Evolutionary conservation across 805 yeast species (phyloP), one percentile per base, ranked within the genome.

Genomic region (Monosporozyma aquatica): DNA sequence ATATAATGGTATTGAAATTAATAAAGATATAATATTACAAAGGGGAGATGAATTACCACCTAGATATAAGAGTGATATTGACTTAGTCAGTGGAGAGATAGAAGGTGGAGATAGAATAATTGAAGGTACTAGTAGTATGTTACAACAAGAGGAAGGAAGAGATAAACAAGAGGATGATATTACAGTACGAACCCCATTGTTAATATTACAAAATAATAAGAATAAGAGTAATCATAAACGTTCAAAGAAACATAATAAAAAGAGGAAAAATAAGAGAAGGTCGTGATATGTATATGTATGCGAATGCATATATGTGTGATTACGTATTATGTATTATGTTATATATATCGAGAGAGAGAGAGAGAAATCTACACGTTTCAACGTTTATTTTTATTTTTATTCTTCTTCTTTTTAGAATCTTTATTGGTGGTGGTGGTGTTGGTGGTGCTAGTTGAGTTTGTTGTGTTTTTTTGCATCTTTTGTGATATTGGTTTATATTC

Each of bases 21-120:
- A 59, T 23, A 58, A 58, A 14, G 87, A 82, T 51, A 67, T 72
- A 20, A 64, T 82, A 3, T 62, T 82, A 43, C 89, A 78, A 50
- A 77, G 74, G 55, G 89, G 89, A 3, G 89, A 80, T 47, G 80
- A 73, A 35, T 58, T 82, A 33, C 89, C 89, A 14, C 90, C 90
- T 3, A 64, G 68, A 14, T 82, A 82, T 53, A 72, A 66, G 15
- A 78, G 39, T 37, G 32, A 22, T 37, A 24, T 15, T 25, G 21
- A 6, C n/a, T n/a, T n/a, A n/a, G n/a, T n/a, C 14, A 9, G 6
- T 17, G 21, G 17, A 14, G 29, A 23, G 6, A 24, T 17, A n/a
- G 29, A 11, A n/a, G 18, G 15, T 11, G 10, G 18, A 29, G 21
- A 29, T 23, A 9, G 9, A 7, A 17, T 29, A 6, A 7, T 29